Conservation (phyloP, 2,329 filamentous ascomycete species). For the Calonectria henricotiae region DNA sequence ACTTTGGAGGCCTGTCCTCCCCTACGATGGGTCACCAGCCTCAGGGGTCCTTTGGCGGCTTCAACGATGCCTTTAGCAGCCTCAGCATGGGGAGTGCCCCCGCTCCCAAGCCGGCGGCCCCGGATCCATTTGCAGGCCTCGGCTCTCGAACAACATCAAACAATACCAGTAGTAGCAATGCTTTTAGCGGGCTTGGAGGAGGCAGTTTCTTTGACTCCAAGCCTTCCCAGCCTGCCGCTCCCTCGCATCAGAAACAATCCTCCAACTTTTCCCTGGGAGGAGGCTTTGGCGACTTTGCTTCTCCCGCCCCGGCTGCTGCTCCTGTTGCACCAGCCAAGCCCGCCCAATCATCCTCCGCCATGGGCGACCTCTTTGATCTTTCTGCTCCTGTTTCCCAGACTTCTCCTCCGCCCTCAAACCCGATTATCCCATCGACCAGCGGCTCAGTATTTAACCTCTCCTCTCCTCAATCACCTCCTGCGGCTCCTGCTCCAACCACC, state of each 20-base stretch:
- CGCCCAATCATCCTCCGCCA: constrained; percentile 69
- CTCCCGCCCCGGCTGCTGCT: constrained; percentile 60
- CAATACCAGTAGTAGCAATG: constrained; percentile 49
- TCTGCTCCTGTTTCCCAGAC: constrained; percentile 68
- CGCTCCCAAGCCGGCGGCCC: constrained; percentile 63
- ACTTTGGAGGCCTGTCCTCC: constrained; percentile 79
- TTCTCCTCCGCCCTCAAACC: constrained; percentile 59
- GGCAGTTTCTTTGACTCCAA: constrained; percentile 89
- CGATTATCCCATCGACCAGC: constrained; percentile 61
- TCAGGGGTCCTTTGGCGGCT: constrained; percentile 70
- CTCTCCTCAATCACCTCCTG: constrained; percentile 64
- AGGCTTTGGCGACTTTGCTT: constrained; percentile 75
- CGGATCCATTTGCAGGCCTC: constrained; percentile 76
- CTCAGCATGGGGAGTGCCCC: constrained; percentile 63
- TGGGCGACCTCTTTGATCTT: constrained; percentile 89
- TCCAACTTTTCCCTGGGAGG: constrained; percentile 77
- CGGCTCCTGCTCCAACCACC: constrained; percentile 61
- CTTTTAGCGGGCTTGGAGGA: constrained; percentile 74
- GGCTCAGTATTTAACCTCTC: constrained; percentile 89
- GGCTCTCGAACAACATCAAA: constrained; percentile 60
- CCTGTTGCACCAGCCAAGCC: constrained; percentile 60
- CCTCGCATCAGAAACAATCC: constrained; percentile 67
- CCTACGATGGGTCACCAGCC: constrained; percentile 69
- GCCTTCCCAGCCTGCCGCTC: constrained; percentile 71
- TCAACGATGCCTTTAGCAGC: constrained; percentile 82